phyloP scores from a whole-genome alignment of 2,329 filamentous ascomycete genomes.

The Fusarium tupiense region DNA sequence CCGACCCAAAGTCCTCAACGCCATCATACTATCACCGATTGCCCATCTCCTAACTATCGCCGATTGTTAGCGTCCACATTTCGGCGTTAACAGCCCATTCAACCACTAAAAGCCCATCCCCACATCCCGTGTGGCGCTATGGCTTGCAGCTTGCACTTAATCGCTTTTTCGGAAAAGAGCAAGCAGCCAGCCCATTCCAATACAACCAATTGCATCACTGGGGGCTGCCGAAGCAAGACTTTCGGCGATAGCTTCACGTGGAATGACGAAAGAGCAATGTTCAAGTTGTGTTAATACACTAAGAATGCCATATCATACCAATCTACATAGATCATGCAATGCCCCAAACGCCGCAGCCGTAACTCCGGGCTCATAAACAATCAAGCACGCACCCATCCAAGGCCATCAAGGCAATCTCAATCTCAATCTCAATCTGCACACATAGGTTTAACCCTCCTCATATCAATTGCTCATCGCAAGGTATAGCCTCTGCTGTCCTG shows the following conservation, averaged over 20 bases:
- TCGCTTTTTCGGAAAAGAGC: background rate
- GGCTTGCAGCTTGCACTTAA: background rate
- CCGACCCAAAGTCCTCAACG: background rate
- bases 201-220: background rate
- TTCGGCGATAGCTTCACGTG: background rate
- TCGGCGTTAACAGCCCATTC: slow-evolving; percentile 8
- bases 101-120: background rate
- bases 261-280: background rate
- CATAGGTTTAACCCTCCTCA: background rate
- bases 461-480: slow-evolving; percentile 43
- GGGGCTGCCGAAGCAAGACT: accelerated
- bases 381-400: slow-evolving; percentile 34
- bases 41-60: slow-evolving; percentile 11
- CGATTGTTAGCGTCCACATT: slow-evolving; percentile 15
- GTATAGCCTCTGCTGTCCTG: slow-evolving; percentile 45
- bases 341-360: slow-evolving; percentile 35
- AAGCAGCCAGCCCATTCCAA: background rate
- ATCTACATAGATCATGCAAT: slow-evolving; percentile 33
- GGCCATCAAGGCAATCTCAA: slow-evolving; percentile 28
- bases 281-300: slow-evolving; percentile 24
- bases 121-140: background rate
- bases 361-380: slow-evolving; percentile 41
- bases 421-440: slow-evolving; percentile 11
- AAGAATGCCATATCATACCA: slow-evolving; percentile 28
- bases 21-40: slow-evolving; percentile 3